phyloP scores from a whole-genome alignment of 2,329 filamentous ascomycete genomes.

The Zelopaecilomyces penicillatus region DNA sequence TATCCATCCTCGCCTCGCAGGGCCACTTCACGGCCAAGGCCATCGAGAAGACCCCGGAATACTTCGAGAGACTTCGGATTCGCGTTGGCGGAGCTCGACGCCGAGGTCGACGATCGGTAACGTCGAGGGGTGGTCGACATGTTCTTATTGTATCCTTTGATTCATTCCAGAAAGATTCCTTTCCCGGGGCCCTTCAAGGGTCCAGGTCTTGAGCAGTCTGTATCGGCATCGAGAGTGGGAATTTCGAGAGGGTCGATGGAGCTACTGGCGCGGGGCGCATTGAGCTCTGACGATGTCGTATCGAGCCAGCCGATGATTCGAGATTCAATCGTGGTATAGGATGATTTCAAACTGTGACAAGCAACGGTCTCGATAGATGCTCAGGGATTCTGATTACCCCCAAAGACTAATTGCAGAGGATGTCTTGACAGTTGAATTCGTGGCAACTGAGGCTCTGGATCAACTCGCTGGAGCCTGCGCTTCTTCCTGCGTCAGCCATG shows the following conservation, averaged over 20 bases:
- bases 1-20: slow-evolving; percentile 32
- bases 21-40: slow-evolving; percentile 28
- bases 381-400: too few relatives aligned
- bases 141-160: slow-evolving; percentile 19
- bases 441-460: too few relatives aligned
- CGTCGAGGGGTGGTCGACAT: slow-evolving; percentile 48
- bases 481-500: too few relatives aligned
- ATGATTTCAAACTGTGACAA: too few relatives aligned
- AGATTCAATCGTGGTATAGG: too few relatives aligned
- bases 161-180: slow-evolving; percentile 19
- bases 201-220: slow-evolving; percentile 24
- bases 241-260: slow-evolving; percentile 7
- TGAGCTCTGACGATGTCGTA: slow-evolving; percentile 2
- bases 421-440: too few relatives aligned
- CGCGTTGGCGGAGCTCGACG: slow-evolving; percentile 47
- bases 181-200: slow-evolving; percentile 30
- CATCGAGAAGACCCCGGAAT: slow-evolving; percentile 45
- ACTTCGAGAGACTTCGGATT: slow-evolving; percentile 48
- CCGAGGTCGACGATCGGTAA: slow-evolving; percentile 56
- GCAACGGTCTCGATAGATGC: too few relatives aligned
- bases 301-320: too few relatives aligned
- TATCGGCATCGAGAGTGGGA: slow-evolving; percentile 26
- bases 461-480: too few relatives aligned
- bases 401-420: too few relatives aligned
- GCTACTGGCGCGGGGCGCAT: slow-evolving; percentile 20